Evolutionary conservation across 768 basidiomycete species (phyloP).

Genomic region (Macrolepiota fuliginosa): DNA sequence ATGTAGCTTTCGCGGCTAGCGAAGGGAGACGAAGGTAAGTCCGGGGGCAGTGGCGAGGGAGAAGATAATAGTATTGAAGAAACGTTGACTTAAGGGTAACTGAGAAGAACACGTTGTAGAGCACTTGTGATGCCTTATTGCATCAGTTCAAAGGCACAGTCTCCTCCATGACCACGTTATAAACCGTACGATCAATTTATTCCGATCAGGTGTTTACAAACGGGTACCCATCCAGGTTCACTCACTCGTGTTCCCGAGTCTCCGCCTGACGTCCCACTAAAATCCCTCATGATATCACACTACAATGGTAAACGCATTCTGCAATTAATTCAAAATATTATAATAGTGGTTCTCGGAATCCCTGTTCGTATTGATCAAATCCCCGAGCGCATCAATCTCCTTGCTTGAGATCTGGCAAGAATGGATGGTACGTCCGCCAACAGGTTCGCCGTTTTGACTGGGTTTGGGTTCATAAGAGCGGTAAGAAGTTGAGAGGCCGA

Average conservation of each 20-base stretch:
- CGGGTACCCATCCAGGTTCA: not conserved
- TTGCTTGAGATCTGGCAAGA: constrained; percentile 12
- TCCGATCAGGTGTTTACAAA: constrained; percentile 4
- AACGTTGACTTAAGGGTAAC: constrained; percentile 7
- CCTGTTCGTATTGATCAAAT: not conserved
- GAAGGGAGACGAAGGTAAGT: not conserved
- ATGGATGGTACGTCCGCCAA: constrained; percentile 12
- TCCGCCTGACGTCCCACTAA: constrained; percentile 3
- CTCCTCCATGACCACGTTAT: constrained; percentile 5
- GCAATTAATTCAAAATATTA: not conserved
- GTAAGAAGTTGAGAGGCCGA: not conserved
- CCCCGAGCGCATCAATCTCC: constrained; percentile 7
- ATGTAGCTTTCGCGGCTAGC: not conserved
- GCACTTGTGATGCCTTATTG: constrained; percentile 4
- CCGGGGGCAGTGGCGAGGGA: not conserved
- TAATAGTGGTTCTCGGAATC: not conserved
- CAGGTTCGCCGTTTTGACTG: constrained; percentile 6
- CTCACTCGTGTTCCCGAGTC: constrained; percentile 5
- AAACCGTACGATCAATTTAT: constrained; percentile 5
- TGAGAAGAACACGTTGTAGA: constrained; percentile 11
- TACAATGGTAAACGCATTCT: not conserved
- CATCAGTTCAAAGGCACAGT: not conserved
- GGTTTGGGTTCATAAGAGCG: not conserved
- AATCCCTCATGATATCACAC: not conserved
- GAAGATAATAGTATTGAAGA: constrained; percentile 4